phyloP scores from a whole-genome alignment of 768 basidiomycete genomes.

The Lentinula boryana region DNA sequence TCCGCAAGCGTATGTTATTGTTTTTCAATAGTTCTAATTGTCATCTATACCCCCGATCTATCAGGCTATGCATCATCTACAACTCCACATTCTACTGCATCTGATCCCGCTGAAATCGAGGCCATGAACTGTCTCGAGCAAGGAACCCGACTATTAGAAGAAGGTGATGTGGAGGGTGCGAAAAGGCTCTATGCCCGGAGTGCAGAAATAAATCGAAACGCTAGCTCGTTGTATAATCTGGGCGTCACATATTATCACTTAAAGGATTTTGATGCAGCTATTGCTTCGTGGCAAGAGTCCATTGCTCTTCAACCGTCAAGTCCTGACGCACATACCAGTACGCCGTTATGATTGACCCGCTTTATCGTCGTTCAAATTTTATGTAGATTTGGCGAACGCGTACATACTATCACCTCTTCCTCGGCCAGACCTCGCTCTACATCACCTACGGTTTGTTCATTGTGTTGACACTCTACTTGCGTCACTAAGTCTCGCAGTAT shows the following conservation, averaged over 20 bases:
- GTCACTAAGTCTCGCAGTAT: slow-evolving; percentile 45
- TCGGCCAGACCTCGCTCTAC: slow-evolving; percentile 80
- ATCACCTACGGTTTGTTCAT: slow-evolving; percentile 66
- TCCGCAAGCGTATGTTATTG: background rate
- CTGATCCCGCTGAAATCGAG: slow-evolving; percentile 78
- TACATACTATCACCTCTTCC: slow-evolving; percentile 78
- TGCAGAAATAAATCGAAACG: slow-evolving; percentile 71
- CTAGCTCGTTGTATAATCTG: slow-evolving; percentile 81
- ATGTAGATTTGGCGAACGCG: slow-evolving; percentile 77
- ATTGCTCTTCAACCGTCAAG: slow-evolving; percentile 77
- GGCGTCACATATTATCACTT: slow-evolving; percentile 89
- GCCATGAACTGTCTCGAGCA: slow-evolving; percentile 75
- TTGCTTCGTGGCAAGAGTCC: slow-evolving; percentile 81
- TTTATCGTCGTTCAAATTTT: slow-evolving; percentile 1
- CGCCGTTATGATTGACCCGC: slow-evolving; percentile 20
- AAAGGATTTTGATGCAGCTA: slow-evolving; percentile 86
- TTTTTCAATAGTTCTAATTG: background rate
- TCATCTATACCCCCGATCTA: background rate
- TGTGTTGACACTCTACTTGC: slow-evolving; percentile 18
- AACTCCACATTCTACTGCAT: slow-evolving; percentile 74
- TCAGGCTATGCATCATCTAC: slow-evolving; percentile 78
- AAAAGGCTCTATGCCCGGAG: slow-evolving; percentile 75
- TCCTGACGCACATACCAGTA: slow-evolving; percentile 85
- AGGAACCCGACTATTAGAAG: slow-evolving; percentile 79
- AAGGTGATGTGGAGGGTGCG: slow-evolving; percentile 78